Percentiles rank a stretch among this genome's conserved stretches.
Evolutionary conservation across 2,329 filamentous ascomycete genomes (phyloP).

Genomic region (Colletotrichum shisoi): DNA sequence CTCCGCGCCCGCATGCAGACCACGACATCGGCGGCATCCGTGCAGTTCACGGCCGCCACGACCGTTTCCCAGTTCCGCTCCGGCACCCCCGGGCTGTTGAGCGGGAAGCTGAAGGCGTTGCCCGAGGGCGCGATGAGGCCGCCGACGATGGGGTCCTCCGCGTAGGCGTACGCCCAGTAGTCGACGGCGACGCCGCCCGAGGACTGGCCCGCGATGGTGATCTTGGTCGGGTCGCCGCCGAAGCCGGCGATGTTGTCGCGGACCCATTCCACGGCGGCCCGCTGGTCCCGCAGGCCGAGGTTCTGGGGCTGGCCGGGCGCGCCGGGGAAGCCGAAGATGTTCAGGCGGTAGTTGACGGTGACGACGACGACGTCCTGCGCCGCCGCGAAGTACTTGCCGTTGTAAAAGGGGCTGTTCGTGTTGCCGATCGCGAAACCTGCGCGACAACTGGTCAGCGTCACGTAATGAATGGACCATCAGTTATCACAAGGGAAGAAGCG

Average conservation of each 20-base stretch:
- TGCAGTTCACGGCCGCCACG: constrained; percentile 48
- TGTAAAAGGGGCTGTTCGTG: constrained; percentile 51
- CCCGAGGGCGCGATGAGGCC: constrained; percentile 58
- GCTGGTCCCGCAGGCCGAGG: constrained; percentile 59
- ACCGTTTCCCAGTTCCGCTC: constrained; percentile 55
- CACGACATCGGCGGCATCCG: constrained; percentile 43
- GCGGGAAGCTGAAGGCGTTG: constrained; percentile 56
- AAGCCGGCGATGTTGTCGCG: constrained; percentile 56
- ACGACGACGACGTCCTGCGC: constrained; percentile 56
- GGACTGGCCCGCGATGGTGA: constrained; percentile 56
- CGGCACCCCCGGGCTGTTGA: constrained; percentile 49
- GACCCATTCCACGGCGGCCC: constrained; percentile 59
- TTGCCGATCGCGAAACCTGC: constrained; percentile 45
- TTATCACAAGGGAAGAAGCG: neutral
- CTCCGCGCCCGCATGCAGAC: constrained; percentile 50
- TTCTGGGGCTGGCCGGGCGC: constrained; percentile 49
- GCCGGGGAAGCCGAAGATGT: constrained; percentile 54
- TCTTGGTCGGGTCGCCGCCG: constrained; percentile 53
- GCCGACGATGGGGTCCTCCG: constrained; percentile 57
- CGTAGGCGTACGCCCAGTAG: constrained; percentile 60
- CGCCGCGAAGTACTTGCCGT: constrained; percentile 54
- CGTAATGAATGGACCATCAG: neutral
- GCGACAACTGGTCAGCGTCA: neutral
- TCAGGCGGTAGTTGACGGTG: constrained; percentile 57
- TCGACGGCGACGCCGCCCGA: constrained; percentile 54